Percentiles rank a stretch among this genome's conserved stretches.
Conservation (phyloP, 2,329 filamentous ascomycete species). For the Xylariaceae sp. region DNA sequence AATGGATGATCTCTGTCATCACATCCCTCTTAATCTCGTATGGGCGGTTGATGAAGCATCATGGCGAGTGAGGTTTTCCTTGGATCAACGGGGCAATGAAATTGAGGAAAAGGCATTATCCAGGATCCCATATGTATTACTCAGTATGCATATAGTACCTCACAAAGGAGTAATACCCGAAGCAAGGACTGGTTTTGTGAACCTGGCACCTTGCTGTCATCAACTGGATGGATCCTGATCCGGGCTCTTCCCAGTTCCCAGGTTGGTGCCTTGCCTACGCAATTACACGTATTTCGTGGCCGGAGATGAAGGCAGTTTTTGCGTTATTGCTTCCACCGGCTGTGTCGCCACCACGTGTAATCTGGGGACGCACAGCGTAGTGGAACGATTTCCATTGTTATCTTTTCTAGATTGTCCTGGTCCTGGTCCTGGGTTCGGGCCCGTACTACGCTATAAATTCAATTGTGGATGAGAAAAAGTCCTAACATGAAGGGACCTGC, state of each 20-base stretch:
- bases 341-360: slow-evolving; percentile 11
- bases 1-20: neutral
- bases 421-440: too few relatives aligned
- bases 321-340: slow-evolving; percentile 10
- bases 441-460: neutral
- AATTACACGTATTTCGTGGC: neutral
- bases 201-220: slow-evolving; percentile 19
- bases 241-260: neutral
- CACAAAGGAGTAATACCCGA: slow-evolving; percentile 14
- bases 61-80: neutral
- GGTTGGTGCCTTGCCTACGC: neutral
- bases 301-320: slow-evolving; percentile 22
- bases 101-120: too few relatives aligned
- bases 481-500: too few relatives aligned
- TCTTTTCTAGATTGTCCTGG: too few relatives aligned
- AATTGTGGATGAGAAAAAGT: too few relatives aligned
- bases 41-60: slow-evolving; percentile 14
- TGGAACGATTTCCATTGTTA: slow-evolving; percentile 5
- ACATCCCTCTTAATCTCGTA: neutral
- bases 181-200: slow-evolving; percentile 19
- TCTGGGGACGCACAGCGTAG: slow-evolving; percentile 2
- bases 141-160: too few relatives aligned
- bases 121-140: too few relatives aligned
- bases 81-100: neutral
- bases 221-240: slow-evolving; percentile 10